Evolutionary conservation across 495 filamentous ascomycete species (phyloP).

Genomic region (Platismatia glauca): DNA sequence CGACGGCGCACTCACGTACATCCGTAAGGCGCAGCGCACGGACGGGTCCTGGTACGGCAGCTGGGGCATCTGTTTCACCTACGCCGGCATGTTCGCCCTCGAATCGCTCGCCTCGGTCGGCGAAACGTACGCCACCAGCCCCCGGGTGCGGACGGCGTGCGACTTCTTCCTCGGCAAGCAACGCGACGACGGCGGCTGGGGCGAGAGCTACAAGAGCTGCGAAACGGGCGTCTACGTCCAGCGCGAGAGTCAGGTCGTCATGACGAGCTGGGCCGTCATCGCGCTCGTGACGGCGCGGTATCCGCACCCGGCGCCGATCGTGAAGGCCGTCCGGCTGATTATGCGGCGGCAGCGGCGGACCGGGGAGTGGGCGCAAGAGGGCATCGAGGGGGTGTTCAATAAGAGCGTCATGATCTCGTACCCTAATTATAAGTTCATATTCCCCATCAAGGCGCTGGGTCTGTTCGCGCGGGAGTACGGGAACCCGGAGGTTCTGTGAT

Average conservation of each 20-base stretch:
- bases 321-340: slow-evolving; percentile 67
- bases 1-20: slow-evolving; percentile 62
- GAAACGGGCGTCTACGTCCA: slow-evolving; percentile 51
- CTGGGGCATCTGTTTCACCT: slow-evolving; percentile 97
- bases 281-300: slow-evolving; percentile 77
- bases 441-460: slow-evolving; percentile 86
- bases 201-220: slow-evolving; percentile 80
- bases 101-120: slow-evolving; percentile 75
- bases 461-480: slow-evolving; percentile 75
- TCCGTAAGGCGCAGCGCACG: slow-evolving; percentile 65
- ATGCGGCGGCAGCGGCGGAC: slow-evolving; percentile 78
- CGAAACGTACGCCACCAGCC: slow-evolving; percentile 69
- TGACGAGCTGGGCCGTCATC: slow-evolving; percentile 87
- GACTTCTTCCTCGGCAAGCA: slow-evolving; percentile 79
- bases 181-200: slow-evolving; percentile 87
- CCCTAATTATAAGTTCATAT: slow-evolving; percentile 97
- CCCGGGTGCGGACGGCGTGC: slow-evolving; percentile 62
- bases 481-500: slow-evolving; percentile 43
- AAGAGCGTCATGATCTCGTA: slow-evolving; percentile 99
- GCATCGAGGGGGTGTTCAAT: slow-evolving; percentile 97
- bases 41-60: slow-evolving; percentile 94
- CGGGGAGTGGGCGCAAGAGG: slow-evolving; percentile 92
- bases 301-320: slow-evolving; percentile 63
- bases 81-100: slow-evolving; percentile 90
- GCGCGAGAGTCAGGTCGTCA: slow-evolving; percentile 73